Evolutionary conservation across 1,284 basidiomycete genomes (phyloP).

Genomic region (Tremellales sp.): DNA sequence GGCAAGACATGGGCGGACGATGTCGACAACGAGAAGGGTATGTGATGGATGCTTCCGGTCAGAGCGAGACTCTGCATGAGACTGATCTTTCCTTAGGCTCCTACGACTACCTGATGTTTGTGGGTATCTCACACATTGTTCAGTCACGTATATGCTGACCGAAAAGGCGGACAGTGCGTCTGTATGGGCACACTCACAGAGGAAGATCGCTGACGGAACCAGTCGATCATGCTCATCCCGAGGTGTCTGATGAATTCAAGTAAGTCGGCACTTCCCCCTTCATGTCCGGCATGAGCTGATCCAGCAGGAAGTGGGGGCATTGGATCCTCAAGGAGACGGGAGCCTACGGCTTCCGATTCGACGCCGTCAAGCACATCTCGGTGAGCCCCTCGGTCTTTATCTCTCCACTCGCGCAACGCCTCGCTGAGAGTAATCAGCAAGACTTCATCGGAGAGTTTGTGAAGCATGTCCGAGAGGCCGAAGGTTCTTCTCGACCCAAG

Average conservation of each 20-base stretch:
- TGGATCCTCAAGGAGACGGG: constrained; percentile 68
- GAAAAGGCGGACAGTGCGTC: constrained; percentile 13
- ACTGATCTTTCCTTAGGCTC: constrained; percentile 7
- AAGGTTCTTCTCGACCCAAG: constrained; percentile 45
- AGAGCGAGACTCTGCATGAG: not conserved
- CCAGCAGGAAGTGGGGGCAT: constrained; percentile 52
- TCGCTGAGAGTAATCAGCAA: constrained; percentile 13
- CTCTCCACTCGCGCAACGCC: not conserved
- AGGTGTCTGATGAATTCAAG: constrained; percentile 53
- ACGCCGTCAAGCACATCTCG: constrained; percentile 68
- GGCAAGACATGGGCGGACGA: constrained; percentile 56
- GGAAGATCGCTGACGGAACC: not conserved
- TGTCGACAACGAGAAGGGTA: constrained; percentile 51
- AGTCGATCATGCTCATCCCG: constrained; percentile 80
- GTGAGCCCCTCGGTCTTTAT: constrained; percentile 17
- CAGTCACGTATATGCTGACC: not conserved
- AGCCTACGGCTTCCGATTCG: constrained; percentile 75
- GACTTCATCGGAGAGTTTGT: constrained; percentile 56
- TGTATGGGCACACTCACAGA: not conserved
- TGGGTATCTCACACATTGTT: constrained; percentile 7
- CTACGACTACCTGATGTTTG: constrained; percentile 51
- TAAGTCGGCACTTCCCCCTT: constrained; percentile 13
- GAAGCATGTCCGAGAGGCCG: constrained; percentile 51
- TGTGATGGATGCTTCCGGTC: constrained; percentile 18
- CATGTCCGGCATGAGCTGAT: constrained; percentile 6